Evolutionary conservation across 106 monocot species (phyloP), one percentile per base, ranked within the genome.

Genomic region (Alisma plantagoaquatica): DNA sequence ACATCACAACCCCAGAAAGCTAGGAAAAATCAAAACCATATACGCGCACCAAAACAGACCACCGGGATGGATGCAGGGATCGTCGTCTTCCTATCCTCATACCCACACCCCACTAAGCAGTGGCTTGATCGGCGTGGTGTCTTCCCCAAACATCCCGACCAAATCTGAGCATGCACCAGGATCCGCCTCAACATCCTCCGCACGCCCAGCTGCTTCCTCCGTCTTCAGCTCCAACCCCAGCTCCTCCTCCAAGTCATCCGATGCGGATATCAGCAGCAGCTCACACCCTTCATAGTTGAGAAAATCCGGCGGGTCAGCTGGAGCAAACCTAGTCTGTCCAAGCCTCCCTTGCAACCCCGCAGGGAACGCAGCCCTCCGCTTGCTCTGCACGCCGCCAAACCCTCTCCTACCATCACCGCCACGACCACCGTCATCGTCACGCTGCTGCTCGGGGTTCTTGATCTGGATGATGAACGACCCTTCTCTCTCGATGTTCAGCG

Each of bases 221-320:
- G 43, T 55, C 64, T 46, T 71, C 42, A 90, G 65, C 57, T 84
- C 80, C 60, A 90, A 32, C 23, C 83, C 89, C 45, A 89, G 66
- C 67, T 89, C 83, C 62, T 75, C 70, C 4, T 90, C 80, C 27
- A 90, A 59, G 48, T 80, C 69, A 29, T 83, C 80, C 2, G 83
- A 90, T 12, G 84, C 89, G 14, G 83, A 55, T 43, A 84, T 90
- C 59, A 90, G 70, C 51, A 90, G 49, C 17, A 90, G 49, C 73
- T 90, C 76, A 46, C 89, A 90, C 33, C 89, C 83, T 31, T 90
- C 89, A 31, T 90, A 84, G 74, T 84, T 90, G 31, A 90, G 23
- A 23, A 83, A 77, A 41, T 90, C 80, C 5, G 77, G 77, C 10
- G 89, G 83, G 22, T 90, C 89, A 0, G 77, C 80, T 0, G 73